phyloP scores from a whole-genome alignment of 23 red algal genomes.

The Cyanidium caldarium region DNA sequence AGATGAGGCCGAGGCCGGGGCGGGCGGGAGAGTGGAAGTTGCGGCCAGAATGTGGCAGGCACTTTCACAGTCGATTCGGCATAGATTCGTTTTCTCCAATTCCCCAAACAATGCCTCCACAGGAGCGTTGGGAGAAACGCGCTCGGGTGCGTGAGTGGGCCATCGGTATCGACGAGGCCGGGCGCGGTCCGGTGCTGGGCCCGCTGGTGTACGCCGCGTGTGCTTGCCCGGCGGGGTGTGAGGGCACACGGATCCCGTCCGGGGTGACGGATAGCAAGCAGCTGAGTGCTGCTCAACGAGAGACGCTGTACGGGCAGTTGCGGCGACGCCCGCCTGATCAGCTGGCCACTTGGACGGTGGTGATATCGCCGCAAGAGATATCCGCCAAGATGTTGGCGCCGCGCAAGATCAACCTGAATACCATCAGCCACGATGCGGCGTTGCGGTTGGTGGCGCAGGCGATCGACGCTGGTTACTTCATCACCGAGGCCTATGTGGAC shows the following conservation, averaged over 20 bases:
- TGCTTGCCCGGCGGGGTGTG: not conserved
- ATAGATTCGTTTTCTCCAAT: too few species aligned
- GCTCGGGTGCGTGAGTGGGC: too few species aligned
- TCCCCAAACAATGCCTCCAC: too few species aligned
- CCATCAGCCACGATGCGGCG: conserved; percentile 47
- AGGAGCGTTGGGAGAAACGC: too few species aligned
- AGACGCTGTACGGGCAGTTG: conserved; percentile 24
- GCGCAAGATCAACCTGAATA: conserved; percentile 41
- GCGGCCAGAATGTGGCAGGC: too few species aligned
- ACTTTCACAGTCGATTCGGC: too few species aligned
- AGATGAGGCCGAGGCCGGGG: too few species aligned
- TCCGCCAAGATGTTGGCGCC: conserved; percentile 34
- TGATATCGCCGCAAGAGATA: conserved; percentile 20
- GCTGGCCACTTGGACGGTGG: not conserved
- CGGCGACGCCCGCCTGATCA: too few species aligned
- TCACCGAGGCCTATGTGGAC: conserved; percentile 64
- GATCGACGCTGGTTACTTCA: conserved; percentile 15
- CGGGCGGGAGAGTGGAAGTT: too few species aligned
- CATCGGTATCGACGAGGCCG: conserved; percentile 82
- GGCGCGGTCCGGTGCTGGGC: conserved; percentile 72
- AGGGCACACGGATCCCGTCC: not conserved
- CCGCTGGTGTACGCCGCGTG: conserved; percentile 64
- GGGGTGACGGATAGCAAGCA: conserved; percentile 32
- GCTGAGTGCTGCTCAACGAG: conserved; percentile 32
- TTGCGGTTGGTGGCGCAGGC: conserved; percentile 33